These are phyloP conservation scores for Starmera caribaea DNA, from an alignment of 805 yeast species.

Conservation along the genomic window DNA sequence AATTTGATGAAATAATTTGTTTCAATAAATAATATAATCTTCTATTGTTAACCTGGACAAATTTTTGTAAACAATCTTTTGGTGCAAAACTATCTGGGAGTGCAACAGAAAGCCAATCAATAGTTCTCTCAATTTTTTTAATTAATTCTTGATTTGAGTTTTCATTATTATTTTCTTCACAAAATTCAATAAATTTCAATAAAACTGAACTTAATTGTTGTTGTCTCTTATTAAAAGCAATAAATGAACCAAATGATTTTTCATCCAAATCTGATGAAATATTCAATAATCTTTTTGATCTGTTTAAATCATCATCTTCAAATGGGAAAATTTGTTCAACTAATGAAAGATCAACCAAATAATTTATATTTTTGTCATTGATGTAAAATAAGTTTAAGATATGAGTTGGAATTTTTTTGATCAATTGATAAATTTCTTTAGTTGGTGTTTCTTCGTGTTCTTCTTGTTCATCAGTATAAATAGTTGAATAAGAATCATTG, in stretches of 20 bases:
- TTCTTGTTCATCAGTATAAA: slow-evolving; percentile 5
- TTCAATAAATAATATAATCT: slow-evolving; percentile 48
- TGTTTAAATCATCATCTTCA: slow-evolving; percentile 29
- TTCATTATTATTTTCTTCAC: slow-evolving; percentile 32
- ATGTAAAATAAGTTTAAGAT: slow-evolving; percentile 62
- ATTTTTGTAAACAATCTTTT: slow-evolving; percentile 38
- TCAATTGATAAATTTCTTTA: slow-evolving; percentile 19
- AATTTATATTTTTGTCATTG: slow-evolving; percentile 58
- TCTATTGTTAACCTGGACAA: slow-evolving; percentile 46
- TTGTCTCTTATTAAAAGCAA: slow-evolving; percentile 65
- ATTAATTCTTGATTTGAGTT: slow-evolving; percentile 15
- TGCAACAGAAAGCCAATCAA: slow-evolving; percentile 50
- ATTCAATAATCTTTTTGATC: slow-evolving; percentile 45
- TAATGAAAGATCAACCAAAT: slow-evolving; percentile 50
- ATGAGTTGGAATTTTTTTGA: slow-evolving; percentile 48
- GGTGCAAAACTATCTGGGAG: slow-evolving; percentile 46
- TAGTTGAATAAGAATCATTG: slow-evolving; percentile 31
- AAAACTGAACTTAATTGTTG: slow-evolving; percentile 46
- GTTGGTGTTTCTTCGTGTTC: slow-evolving; percentile 7
- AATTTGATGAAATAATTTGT: slow-evolving; percentile 42
- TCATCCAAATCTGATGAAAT: slow-evolving; percentile 41
- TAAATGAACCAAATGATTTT: slow-evolving; percentile 53
- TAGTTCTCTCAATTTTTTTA: slow-evolving; percentile 40
- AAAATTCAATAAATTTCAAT: slow-evolving; percentile 34
- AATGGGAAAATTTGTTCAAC: slow-evolving; percentile 55